Base-by-base conservation (phyloP, 257 asterid genomes). In the Petrea volubilis region DNA sequence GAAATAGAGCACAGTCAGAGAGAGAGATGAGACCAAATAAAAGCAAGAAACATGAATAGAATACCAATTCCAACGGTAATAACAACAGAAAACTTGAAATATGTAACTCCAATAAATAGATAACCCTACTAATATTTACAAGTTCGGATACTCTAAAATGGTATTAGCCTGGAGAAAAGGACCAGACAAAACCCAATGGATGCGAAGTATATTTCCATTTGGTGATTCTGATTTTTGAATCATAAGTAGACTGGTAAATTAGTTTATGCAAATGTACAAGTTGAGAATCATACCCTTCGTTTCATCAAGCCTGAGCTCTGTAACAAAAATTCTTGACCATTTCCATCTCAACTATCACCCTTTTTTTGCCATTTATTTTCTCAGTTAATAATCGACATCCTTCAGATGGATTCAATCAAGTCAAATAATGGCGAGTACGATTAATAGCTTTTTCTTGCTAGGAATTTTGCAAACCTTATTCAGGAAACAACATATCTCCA, bases 401-500 rank as follows among this genome's bases (percentile, higher is more conserved):
- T 85, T 92, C 76, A 91, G 96, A 85, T 73, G 88, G 55, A 81
- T 27, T 62, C 74, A 20, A 38, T 64, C 68, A 64, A 70, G 76
- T 67, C 50, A 52, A 57, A 53, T 41, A 64, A 78, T 15, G 72
- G 78, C 71, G 21, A 23, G 56, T 52, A 64, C 36, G 51, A 21
- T n/a, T n/a, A n/a, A n/a, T 52, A 78, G 60, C 17, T 56, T 49
- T n/a, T n/a, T n/a, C n/a, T n/a, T 64, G 67, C 11, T 38, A 25
- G 29, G 72, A 50, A 59, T 58, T 29, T 27, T 4, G 20, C 15
- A 40, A 47, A 47, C 68, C 49, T 89, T 84, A 86, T n/a, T n/a
- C n/a, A 64, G 80, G 88, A 65, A 86, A 87, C 46, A 84, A 80
- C 79, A 80, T 64, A 59, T 80, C 77, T 29, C 88, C 95, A 15